Percentiles rank a stretch among this genome's conserved stretches.
These are phyloP conservation scores for Trichosporon asahii DNA, from an alignment of 1,284 basidiomycete genomes.

Conservation along the genomic window DNA sequence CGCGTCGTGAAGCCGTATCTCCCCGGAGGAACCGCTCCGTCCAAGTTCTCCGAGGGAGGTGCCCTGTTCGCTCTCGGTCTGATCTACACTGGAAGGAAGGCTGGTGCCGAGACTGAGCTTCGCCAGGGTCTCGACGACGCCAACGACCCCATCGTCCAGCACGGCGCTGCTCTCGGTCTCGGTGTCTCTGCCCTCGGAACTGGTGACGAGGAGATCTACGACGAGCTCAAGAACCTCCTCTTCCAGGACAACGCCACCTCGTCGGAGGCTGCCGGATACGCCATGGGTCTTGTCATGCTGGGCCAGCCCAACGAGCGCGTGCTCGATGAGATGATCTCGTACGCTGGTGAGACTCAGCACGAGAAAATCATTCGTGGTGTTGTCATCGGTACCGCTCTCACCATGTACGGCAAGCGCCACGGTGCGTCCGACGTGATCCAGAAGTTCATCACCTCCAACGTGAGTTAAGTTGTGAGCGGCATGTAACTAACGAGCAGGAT, in stretches of 20 bases:
- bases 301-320: constrained; percentile 75
- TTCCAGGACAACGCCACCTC: constrained; percentile 91
- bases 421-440: constrained; percentile 76
- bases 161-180: constrained; percentile 88
- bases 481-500: constrained; percentile 60
- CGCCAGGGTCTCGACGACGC: constrained; percentile 60
- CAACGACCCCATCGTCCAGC: constrained; percentile 77
- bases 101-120: constrained; percentile 69
- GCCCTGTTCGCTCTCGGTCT: constrained; percentile 89
- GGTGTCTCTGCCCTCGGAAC: constrained; percentile 91
- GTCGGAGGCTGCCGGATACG: constrained; percentile 88
- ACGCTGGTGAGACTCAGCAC: constrained; percentile 91
- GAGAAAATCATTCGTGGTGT: constrained; percentile 97
- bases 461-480: constrained; percentile 45
- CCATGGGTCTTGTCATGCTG: constrained; percentile 95
- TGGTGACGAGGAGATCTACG: constrained; percentile 80
- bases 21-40: constrained; percentile 63
- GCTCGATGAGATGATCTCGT: constrained; percentile 87
- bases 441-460: constrained; percentile 76
- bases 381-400: constrained; percentile 82
- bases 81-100: constrained; percentile 68
- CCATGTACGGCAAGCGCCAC: constrained; percentile 86
- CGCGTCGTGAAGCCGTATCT: constrained; percentile 90
- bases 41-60: constrained; percentile 83
- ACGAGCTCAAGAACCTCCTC: constrained; percentile 78